Evolutionary conservation across 352 stramenopile genomes (phyloP).

Genomic region (Pythium guiyangense): DNA sequence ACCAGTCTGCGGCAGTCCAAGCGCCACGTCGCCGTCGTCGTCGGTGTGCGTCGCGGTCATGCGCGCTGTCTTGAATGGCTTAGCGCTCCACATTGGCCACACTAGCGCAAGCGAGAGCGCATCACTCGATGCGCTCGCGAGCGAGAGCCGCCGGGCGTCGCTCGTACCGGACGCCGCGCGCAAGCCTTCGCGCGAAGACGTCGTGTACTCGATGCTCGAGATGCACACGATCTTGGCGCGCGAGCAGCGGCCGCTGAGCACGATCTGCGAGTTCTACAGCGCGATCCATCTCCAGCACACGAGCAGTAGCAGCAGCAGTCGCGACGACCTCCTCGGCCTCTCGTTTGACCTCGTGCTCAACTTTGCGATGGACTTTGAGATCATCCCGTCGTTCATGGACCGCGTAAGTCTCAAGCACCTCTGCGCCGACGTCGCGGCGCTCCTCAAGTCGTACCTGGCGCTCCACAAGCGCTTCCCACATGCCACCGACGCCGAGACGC

Average conservation of each 20-base stretch:
- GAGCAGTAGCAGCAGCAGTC: slow-evolving; percentile 10
- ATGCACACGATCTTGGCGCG: slow-evolving; percentile 61
- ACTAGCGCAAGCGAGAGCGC: slow-evolving; percentile 19
- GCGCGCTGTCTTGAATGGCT: slow-evolving; percentile 38
- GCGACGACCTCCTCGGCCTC: slow-evolving; percentile 52
- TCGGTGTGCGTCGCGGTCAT: slow-evolving; percentile 26
- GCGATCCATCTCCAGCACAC: slow-evolving; percentile 29
- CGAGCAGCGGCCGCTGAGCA: slow-evolving; percentile 58
- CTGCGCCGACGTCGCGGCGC: slow-evolving; percentile 48
- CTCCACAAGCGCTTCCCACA: slow-evolving; percentile 50
- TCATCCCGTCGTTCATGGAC: slow-evolving; percentile 80
- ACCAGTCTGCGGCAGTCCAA: slow-evolving; percentile 14
- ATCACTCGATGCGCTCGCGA: neutral
- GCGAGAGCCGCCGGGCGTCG: neutral
- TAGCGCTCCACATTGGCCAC: slow-evolving; percentile 41
- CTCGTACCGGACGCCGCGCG: slow-evolving; percentile 13
- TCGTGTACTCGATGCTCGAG: slow-evolving; percentile 74
- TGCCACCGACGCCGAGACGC: slow-evolving; percentile 47
- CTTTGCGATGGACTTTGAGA: slow-evolving; percentile 79
- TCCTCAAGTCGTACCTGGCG: slow-evolving; percentile 60
- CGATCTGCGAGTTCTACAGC: slow-evolving; percentile 78
- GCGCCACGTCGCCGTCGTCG: slow-evolving; percentile 14
- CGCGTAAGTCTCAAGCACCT: slow-evolving; percentile 69
- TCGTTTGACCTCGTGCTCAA: slow-evolving; percentile 59
- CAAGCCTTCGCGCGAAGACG: slow-evolving; percentile 36